These are phyloP conservation scores for Hebeloma cylindrosporum DNA, from an alignment of 768 basidiomycete species.

Conservation along the genomic window DNA sequence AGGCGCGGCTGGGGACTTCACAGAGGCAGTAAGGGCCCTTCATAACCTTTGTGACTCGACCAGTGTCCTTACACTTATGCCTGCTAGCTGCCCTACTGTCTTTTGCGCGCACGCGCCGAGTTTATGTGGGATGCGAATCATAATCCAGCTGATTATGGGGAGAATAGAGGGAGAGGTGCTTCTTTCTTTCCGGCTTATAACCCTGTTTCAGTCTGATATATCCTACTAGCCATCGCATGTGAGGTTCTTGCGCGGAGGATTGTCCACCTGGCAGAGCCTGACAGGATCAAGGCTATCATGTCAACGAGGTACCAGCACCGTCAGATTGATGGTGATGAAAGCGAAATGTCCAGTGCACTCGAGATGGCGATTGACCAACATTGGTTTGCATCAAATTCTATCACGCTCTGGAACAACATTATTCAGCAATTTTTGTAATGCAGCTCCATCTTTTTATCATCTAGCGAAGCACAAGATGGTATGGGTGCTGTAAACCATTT, in stretches of 20 bases:
- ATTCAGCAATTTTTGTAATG: not conserved
- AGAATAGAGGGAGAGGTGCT: constrained; percentile 78
- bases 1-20: constrained; percentile 84
- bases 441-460: constrained; percentile 83
- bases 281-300: constrained; percentile 70
- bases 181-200: not conserved
- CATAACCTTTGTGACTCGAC: constrained; percentile 1
- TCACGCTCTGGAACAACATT: not conserved
- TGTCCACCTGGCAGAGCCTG: constrained; percentile 65
- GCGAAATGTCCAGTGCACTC: constrained; percentile 72
- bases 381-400: constrained; percentile 48
- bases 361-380: constrained; percentile 93
- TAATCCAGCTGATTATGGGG: constrained; percentile 84
- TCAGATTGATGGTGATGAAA: constrained; percentile 74
- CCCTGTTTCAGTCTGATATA: constrained; percentile 4
- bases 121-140: constrained; percentile 82
- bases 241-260: constrained; percentile 82
- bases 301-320: constrained; percentile 72
- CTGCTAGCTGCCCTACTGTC: constrained; percentile 74
- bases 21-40: constrained; percentile 62
- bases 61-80: not conserved
- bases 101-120: constrained; percentile 72
- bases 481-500: constrained; percentile 13
- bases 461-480: constrained; percentile 84
- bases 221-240: constrained; percentile 64